Conservation (phyloP, 2,329 filamentous ascomycete species). For the Fusarium secorum region DNA sequence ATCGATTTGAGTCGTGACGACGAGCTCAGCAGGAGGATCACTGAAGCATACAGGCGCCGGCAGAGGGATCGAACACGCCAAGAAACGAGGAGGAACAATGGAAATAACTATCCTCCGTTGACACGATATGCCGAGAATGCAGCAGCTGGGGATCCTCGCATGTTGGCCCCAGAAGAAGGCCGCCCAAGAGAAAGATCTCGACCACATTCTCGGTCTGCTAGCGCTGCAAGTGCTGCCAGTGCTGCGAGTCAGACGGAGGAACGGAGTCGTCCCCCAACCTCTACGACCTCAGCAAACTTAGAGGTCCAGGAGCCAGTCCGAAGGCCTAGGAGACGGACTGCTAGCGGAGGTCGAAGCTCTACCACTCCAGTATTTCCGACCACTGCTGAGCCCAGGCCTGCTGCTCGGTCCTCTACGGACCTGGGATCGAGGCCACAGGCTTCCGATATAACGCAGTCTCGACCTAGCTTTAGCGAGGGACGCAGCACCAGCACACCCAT, state of each 20-base stretch:
- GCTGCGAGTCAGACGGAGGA: slow-evolving; percentile 55
- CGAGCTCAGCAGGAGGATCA: slow-evolving; percentile 88
- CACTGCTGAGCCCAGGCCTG: slow-evolving; percentile 56
- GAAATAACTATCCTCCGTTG: slow-evolving; percentile 45
- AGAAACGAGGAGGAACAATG: slow-evolving; percentile 56
- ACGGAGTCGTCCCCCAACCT: slow-evolving; percentile 59
- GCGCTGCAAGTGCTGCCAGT: slow-evolving; percentile 52
- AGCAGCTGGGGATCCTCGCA: slow-evolving; percentile 38
- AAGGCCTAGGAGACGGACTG: slow-evolving; percentile 57
- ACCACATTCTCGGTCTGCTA: slow-evolving; percentile 57
- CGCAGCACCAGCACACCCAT: slow-evolving; percentile 53
- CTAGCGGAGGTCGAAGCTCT: slow-evolving; percentile 63
- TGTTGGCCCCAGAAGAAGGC: slow-evolving; percentile 41
- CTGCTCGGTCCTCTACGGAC: slow-evolving; percentile 72
- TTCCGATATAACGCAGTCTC: slow-evolving; percentile 48
- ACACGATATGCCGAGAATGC: slow-evolving; percentile 44
- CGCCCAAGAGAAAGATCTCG: slow-evolving; percentile 48
- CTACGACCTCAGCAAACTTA: slow-evolving; percentile 39
- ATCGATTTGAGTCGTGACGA: slow-evolving; percentile 86
- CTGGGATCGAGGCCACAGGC: slow-evolving; percentile 57
- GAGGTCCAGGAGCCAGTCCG: slow-evolving; percentile 44
- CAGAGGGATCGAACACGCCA: slow-evolving; percentile 69
- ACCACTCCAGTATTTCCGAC: slow-evolving; percentile 57
- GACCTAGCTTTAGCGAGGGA: slow-evolving; percentile 53
- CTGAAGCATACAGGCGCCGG: slow-evolving; percentile 82